A percentile compares a stretch with the other conserved stretches of the same genome.
phyloP scores from a whole-genome alignment of 805 yeast genomes.

The Lipomyces japonicus region DNA sequence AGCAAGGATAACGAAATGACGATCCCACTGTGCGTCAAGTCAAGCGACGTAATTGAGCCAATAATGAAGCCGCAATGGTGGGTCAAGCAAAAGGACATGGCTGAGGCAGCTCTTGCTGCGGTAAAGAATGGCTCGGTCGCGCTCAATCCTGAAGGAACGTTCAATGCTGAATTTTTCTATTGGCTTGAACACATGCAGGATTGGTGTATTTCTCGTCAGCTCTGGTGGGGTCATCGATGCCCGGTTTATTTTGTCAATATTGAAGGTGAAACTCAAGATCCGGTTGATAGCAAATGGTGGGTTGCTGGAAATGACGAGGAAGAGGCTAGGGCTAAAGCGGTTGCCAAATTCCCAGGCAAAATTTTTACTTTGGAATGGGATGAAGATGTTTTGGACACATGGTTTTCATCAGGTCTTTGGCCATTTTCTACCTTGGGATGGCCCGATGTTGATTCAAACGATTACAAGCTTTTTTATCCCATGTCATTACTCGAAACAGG shows the following conservation, averaged over 20 bases:
- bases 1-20: slow-evolving; percentile 95
- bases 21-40: slow-evolving; percentile 89
- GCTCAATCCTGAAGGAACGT: slow-evolving; percentile 80
- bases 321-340: slow-evolving; percentile 84
- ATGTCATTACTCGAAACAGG: slow-evolving; percentile 96
- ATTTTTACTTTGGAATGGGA: slow-evolving; percentile 83
- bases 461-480: slow-evolving; percentile 76
- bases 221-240: slow-evolving; percentile 98
- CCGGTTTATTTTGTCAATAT: slow-evolving; percentile 86
- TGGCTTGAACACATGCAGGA: slow-evolving; percentile 97
- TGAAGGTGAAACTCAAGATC: slow-evolving; percentile 54
- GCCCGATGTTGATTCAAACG: slow-evolving; percentile 69
- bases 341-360: slow-evolving; percentile 61
- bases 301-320: slow-evolving; percentile 78
- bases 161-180: slow-evolving; percentile 88
- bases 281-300: slow-evolving; percentile 73
- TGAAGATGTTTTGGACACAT: slow-evolving; percentile 96
- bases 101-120: slow-evolving; percentile 77
- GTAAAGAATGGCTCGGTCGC: slow-evolving; percentile 76
- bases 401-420: slow-evolving; percentile 99
- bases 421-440: slow-evolving; percentile 95
- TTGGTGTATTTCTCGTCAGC: slow-evolving; percentile 96
- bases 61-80: slow-evolving; percentile 99
- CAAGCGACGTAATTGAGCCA: slow-evolving; percentile 97
- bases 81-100: slow-evolving; percentile 90